Evolutionary conservation across 2,329 filamentous ascomycete genomes (phyloP).

Genomic region (Aspergillus sergii): DNA sequence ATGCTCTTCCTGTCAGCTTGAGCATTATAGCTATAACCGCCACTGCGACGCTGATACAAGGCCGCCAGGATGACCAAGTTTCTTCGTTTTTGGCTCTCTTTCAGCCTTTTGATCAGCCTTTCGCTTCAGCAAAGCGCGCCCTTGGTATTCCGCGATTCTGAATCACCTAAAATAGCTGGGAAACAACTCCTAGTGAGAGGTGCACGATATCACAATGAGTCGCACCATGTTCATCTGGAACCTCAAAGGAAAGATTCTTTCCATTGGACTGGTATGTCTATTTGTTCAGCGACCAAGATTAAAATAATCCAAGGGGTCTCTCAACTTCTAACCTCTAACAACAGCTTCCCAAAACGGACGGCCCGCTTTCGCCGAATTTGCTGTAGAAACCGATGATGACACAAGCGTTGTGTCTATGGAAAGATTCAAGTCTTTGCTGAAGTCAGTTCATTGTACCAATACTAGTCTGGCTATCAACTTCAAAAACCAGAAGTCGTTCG

Average conservation of each 20-base stretch:
- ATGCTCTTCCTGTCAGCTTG: neutral
- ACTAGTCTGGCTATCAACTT: constrained; percentile 19
- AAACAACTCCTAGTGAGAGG: neutral
- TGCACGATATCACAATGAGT: constrained; percentile 4
- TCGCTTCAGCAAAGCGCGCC: constrained; percentile 15
- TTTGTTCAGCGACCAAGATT: neutral
- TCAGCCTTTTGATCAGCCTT: constrained; percentile 16
- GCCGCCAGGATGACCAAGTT: constrained; percentile 19
- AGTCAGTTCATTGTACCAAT: constrained; percentile 21
- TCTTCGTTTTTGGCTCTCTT: constrained; percentile 17
- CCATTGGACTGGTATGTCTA: constrained; percentile 23
- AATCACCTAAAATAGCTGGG: constrained; percentile 7
- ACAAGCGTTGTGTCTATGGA: constrained; percentile 23
- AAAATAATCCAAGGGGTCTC: neutral
- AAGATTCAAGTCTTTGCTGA: constrained; percentile 17
- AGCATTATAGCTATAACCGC: neutral
- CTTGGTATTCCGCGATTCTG: constrained; percentile 19
- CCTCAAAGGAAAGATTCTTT: constrained; percentile 19
- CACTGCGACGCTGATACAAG: neutral
- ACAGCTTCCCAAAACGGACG: constrained; percentile 19
- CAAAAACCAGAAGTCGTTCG: constrained; percentile 14
- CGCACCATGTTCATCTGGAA: constrained; percentile 17
- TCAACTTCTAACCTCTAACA: neutral
- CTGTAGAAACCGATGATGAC: constrained; percentile 18
- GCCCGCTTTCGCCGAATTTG: constrained; percentile 21